A percentile compares a stretch with the other conserved stretches of the same genome.
Evolutionary conservation across 2,329 filamentous ascomycete species (phyloP).

Genomic region (Lasiodiplodia theobromae): DNA sequence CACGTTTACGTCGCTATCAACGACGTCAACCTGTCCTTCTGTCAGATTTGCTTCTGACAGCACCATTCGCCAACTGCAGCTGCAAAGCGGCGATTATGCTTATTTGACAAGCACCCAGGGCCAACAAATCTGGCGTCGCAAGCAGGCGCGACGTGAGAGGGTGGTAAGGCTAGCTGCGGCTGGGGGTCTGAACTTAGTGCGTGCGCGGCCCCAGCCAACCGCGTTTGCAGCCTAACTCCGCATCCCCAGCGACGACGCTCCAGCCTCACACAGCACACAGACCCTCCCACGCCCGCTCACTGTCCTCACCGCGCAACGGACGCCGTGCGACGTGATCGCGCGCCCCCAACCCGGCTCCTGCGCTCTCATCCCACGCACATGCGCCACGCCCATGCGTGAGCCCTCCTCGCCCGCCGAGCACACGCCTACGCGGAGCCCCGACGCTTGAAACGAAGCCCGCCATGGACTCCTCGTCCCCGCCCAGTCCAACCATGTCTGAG

Average conservation of each 20-base stretch:
- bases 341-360: constrained; percentile 22
- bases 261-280: constrained; percentile 27
- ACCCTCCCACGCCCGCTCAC: constrained; percentile 23
- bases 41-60: not conserved
- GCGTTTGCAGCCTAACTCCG: constrained; percentile 9
- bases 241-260: constrained; percentile 23
- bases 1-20: not conserved
- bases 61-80: not conserved
- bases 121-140: not conserved
- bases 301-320: constrained; percentile 24
- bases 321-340: constrained; percentile 28
- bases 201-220: constrained; percentile 16
- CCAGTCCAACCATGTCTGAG: constrained; percentile 37
- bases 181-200: not conserved
- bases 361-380: constrained; percentile 23
- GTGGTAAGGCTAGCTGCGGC: constrained; percentile 1
- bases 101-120: constrained; percentile 6
- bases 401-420: constrained; percentile 27
- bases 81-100: constrained; percentile 13
- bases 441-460: constrained; percentile 28
- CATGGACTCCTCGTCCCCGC: constrained; percentile 44
- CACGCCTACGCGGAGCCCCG: constrained; percentile 27
- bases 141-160: constrained; percentile 2
- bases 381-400: constrained; percentile 28
- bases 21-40: too few species aligned